These are phyloP conservation scores for Hansenula lynferdii DNA, from an alignment of 1,139 yeast species.

Conservation along the genomic window DNA sequence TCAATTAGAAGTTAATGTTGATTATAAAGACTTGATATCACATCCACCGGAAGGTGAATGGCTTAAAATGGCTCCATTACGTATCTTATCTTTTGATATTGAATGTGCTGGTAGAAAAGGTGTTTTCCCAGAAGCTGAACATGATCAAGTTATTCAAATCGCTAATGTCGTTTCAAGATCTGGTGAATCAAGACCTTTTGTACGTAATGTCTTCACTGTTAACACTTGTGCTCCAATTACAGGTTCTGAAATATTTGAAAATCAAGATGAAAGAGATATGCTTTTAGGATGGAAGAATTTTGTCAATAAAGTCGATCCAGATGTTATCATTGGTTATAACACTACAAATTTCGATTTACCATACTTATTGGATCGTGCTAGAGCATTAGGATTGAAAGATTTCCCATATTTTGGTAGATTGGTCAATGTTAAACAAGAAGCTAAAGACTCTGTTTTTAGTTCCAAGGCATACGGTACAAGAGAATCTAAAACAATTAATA, in stretches of 20 bases:
- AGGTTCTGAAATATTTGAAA: conserved; percentile 85
- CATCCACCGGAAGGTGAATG: conserved; percentile 93
- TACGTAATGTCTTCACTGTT: conserved; percentile 91
- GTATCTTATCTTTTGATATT: conserved; percentile 92
- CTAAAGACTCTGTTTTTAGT: conserved; percentile 77
- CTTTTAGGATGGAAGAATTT: conserved; percentile 82
- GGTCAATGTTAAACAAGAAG: conserved; percentile 61
- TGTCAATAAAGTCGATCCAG: conserved; percentile 82
- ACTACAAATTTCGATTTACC: conserved; percentile 95
- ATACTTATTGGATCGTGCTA: conserved; percentile 83
- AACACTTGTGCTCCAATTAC: conserved; percentile 89
- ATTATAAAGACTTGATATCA: conserved; percentile 64
- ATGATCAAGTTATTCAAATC: conserved; percentile 93
- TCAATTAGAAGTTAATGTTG: conserved; percentile 75
- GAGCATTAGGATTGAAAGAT: conserved; percentile 54
- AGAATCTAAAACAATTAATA: conserved; percentile 86
- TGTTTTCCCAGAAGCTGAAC: conserved; percentile 90
- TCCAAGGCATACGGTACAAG: conserved; percentile 97
- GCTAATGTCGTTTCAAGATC: conserved; percentile 88
- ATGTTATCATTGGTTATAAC: conserved; percentile 94
- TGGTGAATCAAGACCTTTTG: conserved; percentile 84
- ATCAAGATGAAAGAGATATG: conserved; percentile 76
- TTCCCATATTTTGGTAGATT: conserved; percentile 91
- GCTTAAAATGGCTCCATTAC: conserved; percentile 89
- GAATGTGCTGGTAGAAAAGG: conserved; percentile 99